Conservation (phyloP, 2,329 filamentous ascomycete species). For the Fusarium hostae region DNA sequence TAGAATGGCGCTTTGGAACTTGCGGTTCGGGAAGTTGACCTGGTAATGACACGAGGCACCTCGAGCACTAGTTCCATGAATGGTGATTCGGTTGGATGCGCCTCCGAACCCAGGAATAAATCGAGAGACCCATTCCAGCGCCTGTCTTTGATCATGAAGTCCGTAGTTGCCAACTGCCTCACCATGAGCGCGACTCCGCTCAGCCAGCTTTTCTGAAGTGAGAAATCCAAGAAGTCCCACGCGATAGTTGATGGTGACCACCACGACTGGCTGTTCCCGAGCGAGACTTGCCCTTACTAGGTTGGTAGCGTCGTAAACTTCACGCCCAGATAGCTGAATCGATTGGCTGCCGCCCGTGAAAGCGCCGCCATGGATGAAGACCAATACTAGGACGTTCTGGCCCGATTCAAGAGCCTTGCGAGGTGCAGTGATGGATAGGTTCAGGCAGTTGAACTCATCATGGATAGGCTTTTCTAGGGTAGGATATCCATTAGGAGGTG, state of each 20-base stretch:
- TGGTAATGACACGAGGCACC: neutral
- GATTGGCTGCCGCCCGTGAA: neutral
- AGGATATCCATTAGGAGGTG: neutral
- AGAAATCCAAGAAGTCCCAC: neutral
- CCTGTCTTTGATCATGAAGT: neutral
- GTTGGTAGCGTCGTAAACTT: neutral
- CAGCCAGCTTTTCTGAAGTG: neutral
- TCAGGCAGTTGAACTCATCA: neutral
- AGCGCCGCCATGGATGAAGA: neutral
- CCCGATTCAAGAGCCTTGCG: neutral
- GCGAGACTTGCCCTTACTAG: neutral
- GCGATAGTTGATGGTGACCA: neutral
- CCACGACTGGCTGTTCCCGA: neutral
- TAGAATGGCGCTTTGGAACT: neutral
- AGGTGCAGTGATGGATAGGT: neutral
- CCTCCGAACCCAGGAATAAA: neutral
- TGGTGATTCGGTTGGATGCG: neutral
- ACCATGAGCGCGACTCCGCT: neutral
- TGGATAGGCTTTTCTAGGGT: neutral
- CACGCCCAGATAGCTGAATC: neutral
- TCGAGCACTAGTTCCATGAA: neutral
- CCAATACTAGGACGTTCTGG: neutral
- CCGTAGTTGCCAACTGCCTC: neutral
- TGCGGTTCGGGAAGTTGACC: neutral
- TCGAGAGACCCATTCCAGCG: neutral